phyloP scores from a whole-genome alignment of 768 basidiomycete genomes.

The Phaeotremella fagi region DNA sequence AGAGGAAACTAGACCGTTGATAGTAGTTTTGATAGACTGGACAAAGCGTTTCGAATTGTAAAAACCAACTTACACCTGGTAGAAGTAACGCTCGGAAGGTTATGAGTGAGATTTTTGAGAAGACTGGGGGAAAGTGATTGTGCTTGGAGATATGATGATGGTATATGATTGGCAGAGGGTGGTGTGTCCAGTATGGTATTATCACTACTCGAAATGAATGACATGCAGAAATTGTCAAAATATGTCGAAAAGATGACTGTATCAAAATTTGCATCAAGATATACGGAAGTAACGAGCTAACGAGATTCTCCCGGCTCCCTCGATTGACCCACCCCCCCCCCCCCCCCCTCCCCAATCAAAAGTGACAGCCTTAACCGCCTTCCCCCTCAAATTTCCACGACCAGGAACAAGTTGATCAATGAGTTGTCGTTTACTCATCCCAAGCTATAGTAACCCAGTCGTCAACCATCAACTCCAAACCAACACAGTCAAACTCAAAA shows the following conservation, averaged over 20 bases:
- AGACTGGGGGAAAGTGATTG: background rate
- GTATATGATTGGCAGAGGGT: too few species aligned
- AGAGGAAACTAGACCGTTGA: background rate
- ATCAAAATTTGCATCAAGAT: background rate
- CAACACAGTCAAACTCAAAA: background rate
- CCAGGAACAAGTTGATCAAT: slow-evolving; percentile 30
- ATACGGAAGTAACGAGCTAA: background rate
- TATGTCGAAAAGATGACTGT: too few species aligned
- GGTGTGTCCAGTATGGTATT: too few species aligned
- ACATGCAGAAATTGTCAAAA: too few species aligned
- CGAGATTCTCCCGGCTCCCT: background rate
- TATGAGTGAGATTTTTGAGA: slow-evolving; percentile 7
- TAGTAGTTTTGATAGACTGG: slow-evolving; percentile 7
- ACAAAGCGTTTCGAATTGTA: slow-evolving; percentile 13
- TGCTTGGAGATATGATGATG: too few species aligned
- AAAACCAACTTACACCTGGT: slow-evolving; percentile 18
- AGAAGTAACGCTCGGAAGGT: slow-evolving; percentile 14
- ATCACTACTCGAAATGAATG: too few species aligned
- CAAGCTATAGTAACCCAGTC: slow-evolving; percentile 9
- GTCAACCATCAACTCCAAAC: background rate
- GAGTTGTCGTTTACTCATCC: slow-evolving; percentile 26
- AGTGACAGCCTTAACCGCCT: slow-evolving; percentile 15
- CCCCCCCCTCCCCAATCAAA: too few species aligned
- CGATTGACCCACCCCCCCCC: background rate
- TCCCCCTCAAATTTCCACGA: slow-evolving; percentile 14